Percentiles rank a stretch among this genome's conserved stretches.
Conservation (phyloP, 495 filamentous ascomycete genomes). For the Penicillium waksmanii region DNA sequence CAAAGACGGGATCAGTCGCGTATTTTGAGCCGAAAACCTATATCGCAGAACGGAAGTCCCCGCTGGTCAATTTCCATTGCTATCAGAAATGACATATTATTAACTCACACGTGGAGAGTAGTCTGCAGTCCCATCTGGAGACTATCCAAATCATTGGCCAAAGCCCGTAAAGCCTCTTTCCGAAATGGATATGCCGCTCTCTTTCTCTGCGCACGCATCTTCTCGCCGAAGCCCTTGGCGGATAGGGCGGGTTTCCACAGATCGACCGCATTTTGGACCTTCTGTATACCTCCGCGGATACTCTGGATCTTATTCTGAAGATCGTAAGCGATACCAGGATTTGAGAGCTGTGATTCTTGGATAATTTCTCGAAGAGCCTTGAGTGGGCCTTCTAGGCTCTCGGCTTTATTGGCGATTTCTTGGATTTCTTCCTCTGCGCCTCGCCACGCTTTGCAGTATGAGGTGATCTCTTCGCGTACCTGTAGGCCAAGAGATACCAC, state of each 20-base stretch:
- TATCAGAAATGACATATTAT: not conserved
- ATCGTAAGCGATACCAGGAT: not conserved
- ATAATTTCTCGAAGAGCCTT: conserved; percentile 3
- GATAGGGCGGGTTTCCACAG: not conserved
- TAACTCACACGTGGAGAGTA: conserved; percentile 7
- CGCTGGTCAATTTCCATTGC: not conserved
- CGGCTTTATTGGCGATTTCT: conserved; percentile 8
- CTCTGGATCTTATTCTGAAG: conserved; percentile 5
- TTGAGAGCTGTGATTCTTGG: not conserved
- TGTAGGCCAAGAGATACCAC: conserved; percentile 10
- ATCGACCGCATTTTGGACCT: conserved; percentile 3
- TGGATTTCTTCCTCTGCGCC: conserved; percentile 11
- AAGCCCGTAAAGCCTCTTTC: conserved; percentile 2
- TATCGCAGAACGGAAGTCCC: not conserved
- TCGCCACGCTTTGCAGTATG: conserved; percentile 11
- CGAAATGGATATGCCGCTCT: conserved; percentile 11
- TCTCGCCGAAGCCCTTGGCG: not conserved
- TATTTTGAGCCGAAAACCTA: conserved; percentile 10
- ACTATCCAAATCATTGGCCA: conserved; percentile 4
- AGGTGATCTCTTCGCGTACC: conserved; percentile 9
- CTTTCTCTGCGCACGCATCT: conserved; percentile 6
- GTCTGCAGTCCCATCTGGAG: conserved; percentile 4
- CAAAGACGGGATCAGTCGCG: conserved; percentile 9
- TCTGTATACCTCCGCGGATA: not conserved
- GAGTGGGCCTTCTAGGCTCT: conserved; percentile 3